Percentiles rank a stretch among this genome's conserved stretches.
Conservation (phyloP, 2,329 filamentous ascomycete genomes). For the Setomelanomma holmii region DNA sequence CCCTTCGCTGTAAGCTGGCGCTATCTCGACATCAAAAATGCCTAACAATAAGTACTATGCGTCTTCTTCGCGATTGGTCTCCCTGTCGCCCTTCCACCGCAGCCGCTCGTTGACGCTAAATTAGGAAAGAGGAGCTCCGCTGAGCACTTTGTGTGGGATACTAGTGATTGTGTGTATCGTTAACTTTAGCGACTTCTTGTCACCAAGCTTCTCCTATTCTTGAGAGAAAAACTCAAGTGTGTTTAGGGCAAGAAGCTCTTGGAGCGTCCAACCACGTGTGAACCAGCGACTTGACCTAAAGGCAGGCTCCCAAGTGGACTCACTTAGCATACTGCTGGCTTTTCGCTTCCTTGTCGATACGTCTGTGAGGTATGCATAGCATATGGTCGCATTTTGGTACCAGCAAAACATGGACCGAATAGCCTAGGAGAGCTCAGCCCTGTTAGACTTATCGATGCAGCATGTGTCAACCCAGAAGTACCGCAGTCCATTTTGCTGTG, state of each 20-base stretch:
- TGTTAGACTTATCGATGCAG: too few species aligned
- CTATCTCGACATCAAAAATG: slow-evolving; percentile 15
- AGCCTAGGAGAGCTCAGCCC: not conserved
- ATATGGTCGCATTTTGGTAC: not conserved
- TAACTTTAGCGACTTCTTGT: not conserved
- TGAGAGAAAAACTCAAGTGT: slow-evolving; percentile 2
- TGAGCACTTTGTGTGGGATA: not conserved
- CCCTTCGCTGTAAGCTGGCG: slow-evolving; percentile 11
- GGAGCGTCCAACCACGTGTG: too few species aligned
- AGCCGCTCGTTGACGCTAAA: not conserved
- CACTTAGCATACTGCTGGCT: not conserved
- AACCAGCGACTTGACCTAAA: too few species aligned
- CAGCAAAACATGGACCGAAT: slow-evolving; percentile 6
- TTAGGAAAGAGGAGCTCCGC: not conserved
- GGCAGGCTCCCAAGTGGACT: not conserved
- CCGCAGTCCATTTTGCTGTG: too few species aligned
- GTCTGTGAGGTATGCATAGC: not conserved
- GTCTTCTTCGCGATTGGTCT: slow-evolving; percentile 6
- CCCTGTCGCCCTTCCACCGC: not conserved
- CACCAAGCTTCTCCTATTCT: not conserved
- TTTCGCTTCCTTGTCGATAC: not conserved
- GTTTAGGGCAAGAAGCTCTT: not conserved
- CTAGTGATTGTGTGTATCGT: not conserved
- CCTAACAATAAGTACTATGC: slow-evolving; percentile 14
- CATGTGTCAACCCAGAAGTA: too few species aligned